Evolutionary conservation across 768 basidiomycete genomes (phyloP), one percentile per base, ranked within the genome.

Genomic region (Mycena rebaudengoi): DNA sequence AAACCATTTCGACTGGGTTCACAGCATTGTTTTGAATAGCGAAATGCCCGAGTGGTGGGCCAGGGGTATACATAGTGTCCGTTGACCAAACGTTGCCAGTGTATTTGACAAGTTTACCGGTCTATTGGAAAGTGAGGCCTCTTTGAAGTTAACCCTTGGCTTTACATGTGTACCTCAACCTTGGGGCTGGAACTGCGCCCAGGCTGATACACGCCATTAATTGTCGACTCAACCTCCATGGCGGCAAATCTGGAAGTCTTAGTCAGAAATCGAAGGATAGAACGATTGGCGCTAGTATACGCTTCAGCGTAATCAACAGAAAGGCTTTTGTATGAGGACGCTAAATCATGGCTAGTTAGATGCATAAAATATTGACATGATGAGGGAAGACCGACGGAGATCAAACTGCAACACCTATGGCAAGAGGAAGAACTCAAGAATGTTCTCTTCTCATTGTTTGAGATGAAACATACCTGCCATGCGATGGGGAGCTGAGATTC

Each of bases 401-500:
- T 51, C 49, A 35, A 51, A 51, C 32, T 51, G 49, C 21, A 51
- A 51, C 28, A 51, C 49, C 49, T 51, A n/a, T n/a, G n/a, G 32
- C 11, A 33, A 16, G n/a, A 49, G n/a, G 18, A 21, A 3, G 30
- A 13, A 35, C 28, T 35, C 25, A 51, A 35, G 7, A 51, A 20
- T 33, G 26, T 18, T 37, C 49, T n/a, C 12, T 13, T 33, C 14
- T 51, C 20, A 18, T n/a, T 26, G 32, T 18, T 51, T 23, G 32
- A 28, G 37, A 44, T 14, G 20, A 51, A 51, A 51, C 49, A 37
- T 51, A 26, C 49, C 49, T 37, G 49, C 49, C 49, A 51, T 20
- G 49, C 33, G 49, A 51, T 51, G 7, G 32, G 49, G 13, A 12
- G 12, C 33, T 51, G 49, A 51, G 21, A 7, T 51, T 51, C 49